These are phyloP conservation scores for Penicillium psychrofluorescens DNA, from an alignment of 495 filamentous ascomycete species.

Conservation along the genomic window DNA sequence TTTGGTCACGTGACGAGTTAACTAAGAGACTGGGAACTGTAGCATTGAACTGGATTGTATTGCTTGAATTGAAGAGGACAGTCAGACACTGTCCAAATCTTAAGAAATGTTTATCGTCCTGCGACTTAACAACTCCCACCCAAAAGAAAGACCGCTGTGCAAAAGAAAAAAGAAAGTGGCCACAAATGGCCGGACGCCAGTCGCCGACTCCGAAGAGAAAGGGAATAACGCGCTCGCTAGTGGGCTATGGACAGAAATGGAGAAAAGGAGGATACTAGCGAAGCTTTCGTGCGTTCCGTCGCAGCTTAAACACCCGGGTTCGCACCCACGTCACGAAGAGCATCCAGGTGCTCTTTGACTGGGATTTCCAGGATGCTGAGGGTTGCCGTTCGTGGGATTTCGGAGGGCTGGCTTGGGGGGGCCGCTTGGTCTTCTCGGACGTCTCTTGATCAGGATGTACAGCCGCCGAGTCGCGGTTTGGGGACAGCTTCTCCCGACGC, in stretches of 20 bases:
- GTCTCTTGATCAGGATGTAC: conserved; percentile 5
- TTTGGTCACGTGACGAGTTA: conserved; percentile 14
- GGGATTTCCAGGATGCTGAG: conserved; percentile 26
- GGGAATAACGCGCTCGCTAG: neutral
- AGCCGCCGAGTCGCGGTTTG: conserved; percentile 7
- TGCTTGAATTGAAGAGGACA: neutral
- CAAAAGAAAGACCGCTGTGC: no score
- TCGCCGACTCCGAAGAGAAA: neutral
- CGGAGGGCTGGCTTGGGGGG: neutral
- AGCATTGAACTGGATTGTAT: neutral
- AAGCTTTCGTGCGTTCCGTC: conserved; percentile 28
- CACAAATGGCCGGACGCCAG: conserved; percentile 1
- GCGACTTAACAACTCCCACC: neutral
- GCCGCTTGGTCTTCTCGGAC: conserved; percentile 8
- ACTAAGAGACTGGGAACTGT: no score
- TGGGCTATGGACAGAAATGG: neutral
- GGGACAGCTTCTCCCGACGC: conserved; percentile 19
- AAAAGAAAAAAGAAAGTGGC: neutral
- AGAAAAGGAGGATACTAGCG: conserved; percentile 9
- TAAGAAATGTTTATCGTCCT: conserved; percentile 1
- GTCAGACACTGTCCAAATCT: no score
- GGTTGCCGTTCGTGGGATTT: conserved; percentile 1
- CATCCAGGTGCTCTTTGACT: conserved; percentile 38
- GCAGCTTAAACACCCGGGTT: conserved; percentile 39
- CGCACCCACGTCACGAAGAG: conserved; percentile 42